These are phyloP conservation scores for Talaromyces albobiverticillius DNA, from an alignment of 2,329 filamentous ascomycete species.

Conservation along the genomic window DNA sequence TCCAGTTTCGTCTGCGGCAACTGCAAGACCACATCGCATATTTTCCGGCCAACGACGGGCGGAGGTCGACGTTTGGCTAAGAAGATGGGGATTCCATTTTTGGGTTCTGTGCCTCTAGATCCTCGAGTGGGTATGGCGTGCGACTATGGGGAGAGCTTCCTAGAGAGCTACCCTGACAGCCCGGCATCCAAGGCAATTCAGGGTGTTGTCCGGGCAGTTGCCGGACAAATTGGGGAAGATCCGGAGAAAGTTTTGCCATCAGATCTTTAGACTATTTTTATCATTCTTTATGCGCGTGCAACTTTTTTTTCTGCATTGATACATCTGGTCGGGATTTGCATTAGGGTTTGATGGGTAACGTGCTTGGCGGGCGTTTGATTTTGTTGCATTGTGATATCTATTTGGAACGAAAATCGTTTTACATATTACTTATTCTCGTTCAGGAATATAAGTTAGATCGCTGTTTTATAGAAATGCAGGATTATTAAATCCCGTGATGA, in stretches of 20 bases:
- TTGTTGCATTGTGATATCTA: slow-evolving; percentile 3
- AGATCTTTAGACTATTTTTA: slow-evolving; percentile 16
- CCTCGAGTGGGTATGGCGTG: slow-evolving; percentile 94
- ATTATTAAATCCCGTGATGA: too few relatives aligned
- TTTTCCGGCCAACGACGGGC: slow-evolving; percentile 88
- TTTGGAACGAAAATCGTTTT: too few relatives aligned
- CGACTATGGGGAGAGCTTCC: slow-evolving; percentile 96
- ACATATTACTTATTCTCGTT: too few relatives aligned
- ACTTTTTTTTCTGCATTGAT: slow-evolving; percentile 1
- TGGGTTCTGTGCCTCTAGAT: slow-evolving; percentile 87
- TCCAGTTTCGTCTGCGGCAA: slow-evolving; percentile 93
- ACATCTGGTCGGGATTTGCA: slow-evolving; percentile 15
- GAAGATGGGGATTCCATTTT: slow-evolving; percentile 83
- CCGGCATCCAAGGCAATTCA: slow-evolving; percentile 82
- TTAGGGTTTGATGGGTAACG: not conserved
- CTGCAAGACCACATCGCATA: slow-evolving; percentile 75
- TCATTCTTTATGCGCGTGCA: slow-evolving; percentile 15
- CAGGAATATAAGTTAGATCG: too few relatives aligned
- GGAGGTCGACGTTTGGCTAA: slow-evolving; percentile 76
- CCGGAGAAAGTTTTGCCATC: slow-evolving; percentile 48
- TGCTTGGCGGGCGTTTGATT: slow-evolving; percentile 7
- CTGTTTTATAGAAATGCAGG: too few relatives aligned
- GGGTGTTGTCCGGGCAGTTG: slow-evolving; percentile 72
- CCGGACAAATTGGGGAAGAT: slow-evolving; percentile 62
- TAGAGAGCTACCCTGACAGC: slow-evolving; percentile 89